Base-by-base conservation (phyloP, 345 rosid genomes). In the Heritiera fomes region DNA sequence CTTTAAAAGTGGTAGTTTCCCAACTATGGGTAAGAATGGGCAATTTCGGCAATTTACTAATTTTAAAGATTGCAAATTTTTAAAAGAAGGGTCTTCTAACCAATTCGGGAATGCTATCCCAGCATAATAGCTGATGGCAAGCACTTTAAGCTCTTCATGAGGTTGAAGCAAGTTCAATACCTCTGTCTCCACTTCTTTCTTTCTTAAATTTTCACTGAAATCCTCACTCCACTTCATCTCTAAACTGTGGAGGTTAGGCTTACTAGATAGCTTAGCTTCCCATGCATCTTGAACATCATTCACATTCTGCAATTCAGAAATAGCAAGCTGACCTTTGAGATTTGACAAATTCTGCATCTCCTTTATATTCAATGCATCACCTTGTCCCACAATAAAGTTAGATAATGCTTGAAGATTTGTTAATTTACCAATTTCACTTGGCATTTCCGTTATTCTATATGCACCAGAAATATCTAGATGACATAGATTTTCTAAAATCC, bases 261-360 rank as follows among this genome's bases (percentile, higher is more conserved):
- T 71, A 28, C 17, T 53, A 8, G 38, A 17, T n/a, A 73, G 34
- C 6, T 73, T 52, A 17, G 76, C 76, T 38, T 34, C 63, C 8
- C 4, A 0, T 7, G 64, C 76, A 56, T 8, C 13, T 9, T 52
- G 30, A 32, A 13, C 15, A 13, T 32, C 30, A 32, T 15, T 5
- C 40, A 73, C 63, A 55, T 73, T 79, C 6, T 77, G 71, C 59
- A 86, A 55, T 4, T 77, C 66, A 2, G 30, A 34, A 28, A 86
- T 64, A 43, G 62, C 63, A 40, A 86, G 83, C 9, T 58, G 7
- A 6, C 88, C 86, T 12, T 32, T 61, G 9, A 86, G 85, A 73
- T 55, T 28, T n/a, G 56, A 18, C 4, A 86, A 71, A 46, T 73
- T 71, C 65, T 64, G 64, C 71, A 86, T 7, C 18, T 68, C 76